phyloP scores from a whole-genome alignment of 495 filamentous ascomycete genomes.

The Haplographium delicatum region DNA sequence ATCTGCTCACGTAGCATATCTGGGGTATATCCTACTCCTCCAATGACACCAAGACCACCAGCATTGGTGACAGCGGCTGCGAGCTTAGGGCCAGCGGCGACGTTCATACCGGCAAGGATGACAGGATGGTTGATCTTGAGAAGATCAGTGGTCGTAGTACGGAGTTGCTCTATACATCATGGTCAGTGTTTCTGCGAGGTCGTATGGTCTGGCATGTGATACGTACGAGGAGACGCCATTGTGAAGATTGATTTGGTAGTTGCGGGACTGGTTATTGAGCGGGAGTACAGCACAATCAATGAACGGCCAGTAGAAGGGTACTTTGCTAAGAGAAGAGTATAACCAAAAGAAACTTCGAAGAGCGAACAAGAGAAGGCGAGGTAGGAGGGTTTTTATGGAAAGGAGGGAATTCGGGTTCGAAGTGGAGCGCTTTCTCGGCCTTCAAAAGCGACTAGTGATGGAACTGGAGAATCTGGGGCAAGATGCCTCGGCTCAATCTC shows the following conservation, averaged over 20 bases:
- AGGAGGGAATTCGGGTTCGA: slow-evolving; percentile 7
- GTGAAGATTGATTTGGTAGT: slow-evolving; percentile 28
- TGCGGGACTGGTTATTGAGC: slow-evolving; percentile 3
- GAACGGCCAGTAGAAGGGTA: slow-evolving; percentile 8
- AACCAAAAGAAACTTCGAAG: neutral
- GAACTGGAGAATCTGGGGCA: slow-evolving; percentile 9
- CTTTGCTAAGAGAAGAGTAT: too few species aligned
- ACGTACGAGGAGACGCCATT: slow-evolving; percentile 83
- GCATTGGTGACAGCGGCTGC: slow-evolving; percentile 97
- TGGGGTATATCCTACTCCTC: slow-evolving; percentile 93
- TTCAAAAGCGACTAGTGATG: neutral
- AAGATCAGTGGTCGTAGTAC: slow-evolving; percentile 86
- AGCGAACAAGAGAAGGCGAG: slow-evolving; percentile 9
- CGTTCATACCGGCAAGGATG: slow-evolving; percentile 97
- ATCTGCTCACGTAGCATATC: slow-evolving; percentile 96
- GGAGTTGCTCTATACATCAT: slow-evolving; percentile 65
- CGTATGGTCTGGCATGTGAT: slow-evolving; percentile 16
- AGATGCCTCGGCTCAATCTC: slow-evolving; percentile 21
- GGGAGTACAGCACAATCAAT: slow-evolving; percentile 10
- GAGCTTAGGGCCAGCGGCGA: slow-evolving; percentile 93
- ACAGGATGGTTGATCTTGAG: slow-evolving; percentile 96
- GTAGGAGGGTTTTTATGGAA: neutral
- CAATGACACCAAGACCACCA: slow-evolving; percentile 92
- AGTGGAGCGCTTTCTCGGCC: neutral
- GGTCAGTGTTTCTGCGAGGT: slow-evolving; percentile 23